phyloP scores from a whole-genome alignment of 2,329 filamentous ascomycete species.

The Venturia nashicola region DNA sequence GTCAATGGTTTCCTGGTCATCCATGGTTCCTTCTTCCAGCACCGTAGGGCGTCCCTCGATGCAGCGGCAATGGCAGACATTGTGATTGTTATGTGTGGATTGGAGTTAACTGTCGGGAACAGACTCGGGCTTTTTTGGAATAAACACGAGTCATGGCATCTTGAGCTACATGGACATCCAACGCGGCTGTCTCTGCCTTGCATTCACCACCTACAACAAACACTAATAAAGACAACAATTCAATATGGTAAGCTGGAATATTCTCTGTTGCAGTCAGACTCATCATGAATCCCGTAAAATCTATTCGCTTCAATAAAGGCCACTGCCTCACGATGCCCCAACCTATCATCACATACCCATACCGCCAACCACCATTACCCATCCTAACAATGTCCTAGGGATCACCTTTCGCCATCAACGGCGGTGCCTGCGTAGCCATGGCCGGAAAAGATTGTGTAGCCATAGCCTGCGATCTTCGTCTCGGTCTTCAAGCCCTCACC shows the following conservation, averaged over 20 bases:
- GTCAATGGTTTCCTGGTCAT: neutral
- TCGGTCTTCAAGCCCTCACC: constrained; percentile 90
- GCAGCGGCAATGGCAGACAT: neutral
- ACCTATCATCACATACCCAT: neutral
- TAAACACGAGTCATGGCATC: neutral
- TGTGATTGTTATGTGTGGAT: neutral
- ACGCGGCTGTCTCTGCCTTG: neutral
- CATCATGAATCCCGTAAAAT: neutral
- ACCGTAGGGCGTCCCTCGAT: neutral
- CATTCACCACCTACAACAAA: neutral
- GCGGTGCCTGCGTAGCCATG: constrained; percentile 96
- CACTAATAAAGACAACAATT: neutral
- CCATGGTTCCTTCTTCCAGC: neutral
- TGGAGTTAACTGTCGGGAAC: neutral
- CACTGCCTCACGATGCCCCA: neutral
- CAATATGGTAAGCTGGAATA: neutral
- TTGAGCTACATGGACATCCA: neutral
- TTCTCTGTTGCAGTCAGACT: neutral
- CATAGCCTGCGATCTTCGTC: constrained; percentile 96
- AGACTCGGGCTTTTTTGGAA: neutral
- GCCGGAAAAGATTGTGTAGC: constrained; percentile 99
- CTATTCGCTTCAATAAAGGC: neutral
- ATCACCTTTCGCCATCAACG: constrained; percentile 87
- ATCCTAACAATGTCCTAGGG: constrained; percentile 39
- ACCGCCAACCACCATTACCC: neutral